Evolutionary conservation across 768 basidiomycete species (phyloP).

Genomic region (Phanerochaete sordida): DNA sequence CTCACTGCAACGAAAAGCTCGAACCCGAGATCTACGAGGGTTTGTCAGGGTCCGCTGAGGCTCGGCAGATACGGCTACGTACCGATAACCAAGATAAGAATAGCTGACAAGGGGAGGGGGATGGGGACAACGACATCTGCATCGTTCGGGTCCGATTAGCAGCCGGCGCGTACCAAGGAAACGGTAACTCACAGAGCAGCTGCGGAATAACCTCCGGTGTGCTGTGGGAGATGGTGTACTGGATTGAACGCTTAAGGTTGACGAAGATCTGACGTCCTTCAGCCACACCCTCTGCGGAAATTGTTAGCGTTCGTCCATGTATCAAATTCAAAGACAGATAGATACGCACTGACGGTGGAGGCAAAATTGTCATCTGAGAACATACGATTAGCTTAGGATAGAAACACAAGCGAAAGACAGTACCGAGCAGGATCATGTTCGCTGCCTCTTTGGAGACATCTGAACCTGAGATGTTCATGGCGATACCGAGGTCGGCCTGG

Average conservation of each 20-base stretch:
- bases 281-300: slow-evolving; percentile 51
- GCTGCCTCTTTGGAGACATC: slow-evolving; percentile 75
- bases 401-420: neutral
- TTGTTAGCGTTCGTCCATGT: neutral
- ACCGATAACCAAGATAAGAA: slow-evolving; percentile 71
- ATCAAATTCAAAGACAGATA: neutral
- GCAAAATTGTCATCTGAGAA: slow-evolving; percentile 65
- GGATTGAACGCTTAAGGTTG: slow-evolving; percentile 69
- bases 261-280: slow-evolving; percentile 70
- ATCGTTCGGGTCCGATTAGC: neutral
- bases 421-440: slow-evolving; percentile 69
- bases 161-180: neutral
- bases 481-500: slow-evolving; percentile 66
- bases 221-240: slow-evolving; percentile 63
- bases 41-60: neutral
- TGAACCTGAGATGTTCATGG: slow-evolving; percentile 73
- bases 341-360: slow-evolving; percentile 59
- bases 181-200: slow-evolving; percentile 48
- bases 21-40: slow-evolving; percentile 58
- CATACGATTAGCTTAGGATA: neutral
- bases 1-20: slow-evolving; percentile 64
- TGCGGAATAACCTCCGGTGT: slow-evolving; percentile 71
- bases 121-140: slow-evolving; percentile 66
- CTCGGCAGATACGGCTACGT: neutral
- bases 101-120: slow-evolving; percentile 63